phyloP scores from a whole-genome alignment of 306 rosid genomes.

The Cucurbita pepo region DNA sequence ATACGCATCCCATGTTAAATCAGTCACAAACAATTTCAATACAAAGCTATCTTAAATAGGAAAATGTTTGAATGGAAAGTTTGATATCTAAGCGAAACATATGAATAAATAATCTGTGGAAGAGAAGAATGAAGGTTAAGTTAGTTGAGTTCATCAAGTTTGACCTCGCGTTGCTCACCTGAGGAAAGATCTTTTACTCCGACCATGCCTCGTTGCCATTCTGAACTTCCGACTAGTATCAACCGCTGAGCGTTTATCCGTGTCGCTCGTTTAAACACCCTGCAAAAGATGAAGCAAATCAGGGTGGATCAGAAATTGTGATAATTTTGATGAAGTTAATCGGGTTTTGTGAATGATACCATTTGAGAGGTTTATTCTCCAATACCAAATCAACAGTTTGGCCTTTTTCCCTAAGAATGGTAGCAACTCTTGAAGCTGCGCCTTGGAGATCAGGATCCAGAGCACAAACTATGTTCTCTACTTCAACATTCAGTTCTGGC shows the following conservation, averaged over 20 bases:
- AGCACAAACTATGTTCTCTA: slow-evolving; percentile 70
- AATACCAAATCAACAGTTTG: slow-evolving; percentile 77
- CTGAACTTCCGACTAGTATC: slow-evolving; percentile 72
- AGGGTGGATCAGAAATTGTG: not conserved
- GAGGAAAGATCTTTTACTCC: slow-evolving; percentile 69
- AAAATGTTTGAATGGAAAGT: too few species aligned
- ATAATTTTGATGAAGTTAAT: not conserved
- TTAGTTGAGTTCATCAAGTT: slow-evolving; percentile 60
- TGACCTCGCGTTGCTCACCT: slow-evolving; percentile 73
- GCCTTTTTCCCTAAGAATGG: slow-evolving; percentile 58
- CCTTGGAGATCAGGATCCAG: slow-evolving; percentile 85
- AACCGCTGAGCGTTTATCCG: slow-evolving; percentile 62
- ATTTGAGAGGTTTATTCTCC: slow-evolving; percentile 88
- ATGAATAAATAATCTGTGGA: too few species aligned
- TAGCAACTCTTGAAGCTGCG: slow-evolving; percentile 71
- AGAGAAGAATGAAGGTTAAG: not conserved
- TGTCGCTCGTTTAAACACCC: slow-evolving; percentile 81
- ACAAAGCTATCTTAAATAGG: too few species aligned
- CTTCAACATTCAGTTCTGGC: slow-evolving; percentile 48
- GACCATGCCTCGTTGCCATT: slow-evolving; percentile 89
- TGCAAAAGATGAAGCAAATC: slow-evolving; percentile 10
- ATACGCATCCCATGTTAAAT: too few species aligned
- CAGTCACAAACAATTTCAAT: too few species aligned
- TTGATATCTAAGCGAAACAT: too few species aligned
- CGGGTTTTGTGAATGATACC: slow-evolving; percentile 22